Evolutionary conservation across 1,284 basidiomycete species (phyloP).

Genomic region (Cryptococcus sp.): DNA sequence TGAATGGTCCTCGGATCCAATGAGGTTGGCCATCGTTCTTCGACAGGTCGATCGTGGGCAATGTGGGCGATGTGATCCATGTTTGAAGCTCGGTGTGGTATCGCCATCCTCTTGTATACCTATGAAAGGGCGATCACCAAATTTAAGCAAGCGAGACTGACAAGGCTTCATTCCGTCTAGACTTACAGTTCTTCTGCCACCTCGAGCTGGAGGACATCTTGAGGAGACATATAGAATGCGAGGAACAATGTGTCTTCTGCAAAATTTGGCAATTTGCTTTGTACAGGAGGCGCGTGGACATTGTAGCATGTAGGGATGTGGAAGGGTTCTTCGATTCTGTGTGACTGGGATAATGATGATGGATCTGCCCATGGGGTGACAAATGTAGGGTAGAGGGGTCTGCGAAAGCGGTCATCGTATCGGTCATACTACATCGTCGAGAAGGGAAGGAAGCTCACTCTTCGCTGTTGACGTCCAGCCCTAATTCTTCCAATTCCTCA

Average conservation of each 20-base stretch:
- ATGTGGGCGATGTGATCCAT: conserved; percentile 73
- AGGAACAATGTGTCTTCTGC: conserved; percentile 97
- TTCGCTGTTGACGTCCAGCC: conserved; percentile 80
- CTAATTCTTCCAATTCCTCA: conserved; percentile 89
- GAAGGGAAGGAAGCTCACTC: conserved; percentile 62
- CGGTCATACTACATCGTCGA: not conserved
- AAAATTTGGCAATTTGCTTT: conserved; percentile 83
- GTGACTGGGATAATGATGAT: conserved; percentile 55
- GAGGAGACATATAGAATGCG: conserved; percentile 95
- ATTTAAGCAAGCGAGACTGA: not conserved
- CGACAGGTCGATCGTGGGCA: conserved; percentile 34
- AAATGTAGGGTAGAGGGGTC: conserved; percentile 88
- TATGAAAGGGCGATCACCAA: conserved; percentile 43
- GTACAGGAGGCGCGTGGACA: conserved; percentile 86
- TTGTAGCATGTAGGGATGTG: conserved; percentile 91
- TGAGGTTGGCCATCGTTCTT: conserved; percentile 24
- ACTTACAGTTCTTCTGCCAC: conserved; percentile 92
- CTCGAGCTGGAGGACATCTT: conserved; percentile 86
- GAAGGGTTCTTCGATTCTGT: conserved; percentile 58
- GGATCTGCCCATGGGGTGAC: conserved; percentile 97
- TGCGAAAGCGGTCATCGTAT: conserved; percentile 43
- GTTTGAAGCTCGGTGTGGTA: conserved; percentile 93
- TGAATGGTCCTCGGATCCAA: conserved; percentile 46
- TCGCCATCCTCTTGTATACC: conserved; percentile 95
- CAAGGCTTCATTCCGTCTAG: not conserved